phyloP scores from a whole-genome alignment of 2,329 filamentous ascomycete genomes.

The Fusarium circinatum region DNA sequence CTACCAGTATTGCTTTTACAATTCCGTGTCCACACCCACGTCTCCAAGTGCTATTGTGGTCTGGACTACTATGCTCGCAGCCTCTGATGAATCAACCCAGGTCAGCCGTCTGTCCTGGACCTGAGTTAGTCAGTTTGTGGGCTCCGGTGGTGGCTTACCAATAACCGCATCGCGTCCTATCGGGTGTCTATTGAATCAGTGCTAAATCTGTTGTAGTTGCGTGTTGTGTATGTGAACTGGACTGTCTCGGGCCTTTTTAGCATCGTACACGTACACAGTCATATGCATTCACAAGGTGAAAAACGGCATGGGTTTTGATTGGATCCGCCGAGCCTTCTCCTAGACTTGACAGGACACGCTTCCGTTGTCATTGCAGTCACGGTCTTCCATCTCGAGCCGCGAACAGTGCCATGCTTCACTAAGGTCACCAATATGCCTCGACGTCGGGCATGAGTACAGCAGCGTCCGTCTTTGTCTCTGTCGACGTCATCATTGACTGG shows the following conservation, averaged over 20 bases:
- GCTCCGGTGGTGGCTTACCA: background rate
- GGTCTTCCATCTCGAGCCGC: conserved; percentile 11
- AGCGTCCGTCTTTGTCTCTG: background rate
- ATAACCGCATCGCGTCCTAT: conserved; percentile 3
- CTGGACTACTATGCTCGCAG: conserved; percentile 3
- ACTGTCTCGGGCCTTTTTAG: conserved; percentile 5
- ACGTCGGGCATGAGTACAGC: conserved; percentile 1
- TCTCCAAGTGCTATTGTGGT: background rate
- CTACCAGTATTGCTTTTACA: background rate
- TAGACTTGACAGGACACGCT: background rate
- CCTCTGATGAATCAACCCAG: conserved; percentile 2
- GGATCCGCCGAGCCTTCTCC: background rate
- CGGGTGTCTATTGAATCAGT: background rate
- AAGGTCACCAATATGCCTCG: conserved; percentile 9
- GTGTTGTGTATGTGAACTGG: background rate
- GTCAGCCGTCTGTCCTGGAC: background rate
- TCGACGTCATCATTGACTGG: conserved; percentile 16
- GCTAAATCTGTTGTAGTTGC: background rate
- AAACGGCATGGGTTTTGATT: background rate
- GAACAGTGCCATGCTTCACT: background rate
- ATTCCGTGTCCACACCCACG: background rate
- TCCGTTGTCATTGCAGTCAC: background rate
- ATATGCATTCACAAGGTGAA: background rate
- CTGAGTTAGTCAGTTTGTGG: background rate
- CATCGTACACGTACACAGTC: background rate